Evolutionary conservation across 2,329 filamentous ascomycete species (phyloP).

Genomic region (Alternaria hordeiaustralica): DNA sequence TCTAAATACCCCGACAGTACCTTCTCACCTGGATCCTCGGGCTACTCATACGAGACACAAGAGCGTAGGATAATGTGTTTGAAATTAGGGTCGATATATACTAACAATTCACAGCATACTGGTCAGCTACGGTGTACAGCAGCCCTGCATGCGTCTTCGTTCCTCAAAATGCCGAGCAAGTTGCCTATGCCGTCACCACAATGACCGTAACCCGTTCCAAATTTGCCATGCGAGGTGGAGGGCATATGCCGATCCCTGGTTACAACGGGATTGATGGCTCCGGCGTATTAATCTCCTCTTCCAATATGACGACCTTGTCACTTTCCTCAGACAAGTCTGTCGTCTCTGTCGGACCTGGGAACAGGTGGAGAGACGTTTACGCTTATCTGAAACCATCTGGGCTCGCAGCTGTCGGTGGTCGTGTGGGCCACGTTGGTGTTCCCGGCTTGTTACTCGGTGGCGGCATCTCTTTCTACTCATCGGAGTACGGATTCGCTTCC

Average conservation of each 20-base stretch:
- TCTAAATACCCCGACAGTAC: not conserved
- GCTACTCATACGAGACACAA: not conserved
- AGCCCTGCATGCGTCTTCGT: slow-evolving; percentile 29
- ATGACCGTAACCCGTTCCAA: slow-evolving; percentile 16
- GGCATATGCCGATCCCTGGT: slow-evolving; percentile 31
- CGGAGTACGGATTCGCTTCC: slow-evolving; percentile 25
- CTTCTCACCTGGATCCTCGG: not conserved
- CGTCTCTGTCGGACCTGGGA: slow-evolving; percentile 37
- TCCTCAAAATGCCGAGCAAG: slow-evolving; percentile 23
- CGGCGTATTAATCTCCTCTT: slow-evolving; percentile 24
- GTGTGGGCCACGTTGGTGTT: slow-evolving; percentile 40
- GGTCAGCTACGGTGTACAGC: slow-evolving; percentile 16
- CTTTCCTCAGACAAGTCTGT: slow-evolving; percentile 30
- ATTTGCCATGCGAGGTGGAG: slow-evolving; percentile 32
- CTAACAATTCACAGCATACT: slow-evolving; percentile 5
- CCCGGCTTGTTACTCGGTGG: slow-evolving; percentile 38
- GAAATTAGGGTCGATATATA: not conserved
- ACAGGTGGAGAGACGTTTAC: slow-evolving; percentile 41
- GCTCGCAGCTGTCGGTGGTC: slow-evolving; percentile 36
- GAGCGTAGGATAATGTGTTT: not conserved
- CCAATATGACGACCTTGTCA: slow-evolving; percentile 27
- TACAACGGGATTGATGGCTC: slow-evolving; percentile 21
- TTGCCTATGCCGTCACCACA: slow-evolving; percentile 23
- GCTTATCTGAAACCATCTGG: slow-evolving; percentile 25
- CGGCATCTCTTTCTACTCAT: slow-evolving; percentile 28